A percentile compares a stretch with the other conserved stretches of the same genome.
Conservation (phyloP, 805 yeast species). For the Candida nonsorbophila region DNA sequence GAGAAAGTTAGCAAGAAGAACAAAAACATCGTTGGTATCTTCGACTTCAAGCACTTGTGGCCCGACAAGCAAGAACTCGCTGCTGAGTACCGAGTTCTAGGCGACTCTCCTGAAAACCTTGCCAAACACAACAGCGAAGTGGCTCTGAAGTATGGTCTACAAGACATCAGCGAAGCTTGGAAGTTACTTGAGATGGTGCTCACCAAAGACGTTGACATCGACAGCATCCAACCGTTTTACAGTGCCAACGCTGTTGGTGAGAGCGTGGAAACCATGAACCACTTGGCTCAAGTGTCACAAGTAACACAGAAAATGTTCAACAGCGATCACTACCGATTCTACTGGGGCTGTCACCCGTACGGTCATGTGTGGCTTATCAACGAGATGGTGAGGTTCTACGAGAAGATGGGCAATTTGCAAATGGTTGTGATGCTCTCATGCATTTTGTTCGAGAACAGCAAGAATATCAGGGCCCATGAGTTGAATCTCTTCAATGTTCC, state of each 20-base stretch:
- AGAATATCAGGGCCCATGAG: conserved; percentile 12
- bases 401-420: conserved; percentile 62
- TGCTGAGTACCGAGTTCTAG: conserved; percentile 56
- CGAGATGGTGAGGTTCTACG: conserved; percentile 61
- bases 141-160: conserved; percentile 57
- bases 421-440: conserved; percentile 89
- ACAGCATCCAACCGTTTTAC: conserved; percentile 9
- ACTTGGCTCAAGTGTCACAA: conserved; percentile 6
- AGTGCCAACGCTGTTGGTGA: conserved; percentile 4
- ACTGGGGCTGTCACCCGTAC: conserved; percentile 81
- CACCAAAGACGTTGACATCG: conserved; percentile 34
- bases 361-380: conserved; percentile 65
- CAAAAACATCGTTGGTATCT: conserved; percentile 52
- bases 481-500: conserved; percentile 29
- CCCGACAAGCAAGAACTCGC: conserved; percentile 76
- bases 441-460: conserved; percentile 47
- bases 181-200: conserved; percentile 46
- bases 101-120: conserved; percentile 57
- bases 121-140: conserved; percentile 68
- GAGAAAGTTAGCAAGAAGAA: conserved; percentile 22
- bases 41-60: conserved; percentile 63
- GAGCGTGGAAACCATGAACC: conserved; percentile 9
- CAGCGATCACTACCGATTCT: conserved; percentile 28
- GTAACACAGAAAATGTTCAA: conserved; percentile 6
- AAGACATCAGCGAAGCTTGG: conserved; percentile 75